These are phyloP conservation scores for Osmanthus fragrans DNA, from an alignment of 257 asterid genomes.

Conservation along the genomic window DNA sequence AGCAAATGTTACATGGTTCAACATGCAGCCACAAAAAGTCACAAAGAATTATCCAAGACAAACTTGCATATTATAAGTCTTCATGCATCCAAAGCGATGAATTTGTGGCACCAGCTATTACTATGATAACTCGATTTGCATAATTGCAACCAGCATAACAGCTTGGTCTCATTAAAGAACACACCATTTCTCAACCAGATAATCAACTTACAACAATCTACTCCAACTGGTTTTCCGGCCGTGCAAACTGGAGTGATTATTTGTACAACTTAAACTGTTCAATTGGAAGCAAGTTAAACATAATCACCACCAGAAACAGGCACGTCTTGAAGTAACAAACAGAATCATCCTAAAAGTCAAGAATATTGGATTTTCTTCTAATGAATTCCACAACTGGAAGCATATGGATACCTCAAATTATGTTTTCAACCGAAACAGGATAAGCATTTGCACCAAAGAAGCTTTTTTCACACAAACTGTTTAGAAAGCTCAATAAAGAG, in stretches of 20 bases:
- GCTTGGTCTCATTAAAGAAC: conserved; percentile 18
- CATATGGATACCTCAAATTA: conserved; percentile 11
- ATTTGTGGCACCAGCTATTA: conserved; percentile 1
- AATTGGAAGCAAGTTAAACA: neutral
- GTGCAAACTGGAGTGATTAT: neutral
- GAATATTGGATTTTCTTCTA: neutral
- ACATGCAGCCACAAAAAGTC: conserved; percentile 15
- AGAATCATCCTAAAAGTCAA: neutral
- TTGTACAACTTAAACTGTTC: neutral
- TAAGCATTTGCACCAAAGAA: neutral
- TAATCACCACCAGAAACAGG: neutral
- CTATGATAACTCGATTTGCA: neutral
- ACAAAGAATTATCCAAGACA: conserved; percentile 16
- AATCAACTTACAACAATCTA: neutral
- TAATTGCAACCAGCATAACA: neutral
- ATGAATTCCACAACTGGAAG: neutral
- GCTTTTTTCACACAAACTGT: neutral
- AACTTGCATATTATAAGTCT: conserved; percentile 21
- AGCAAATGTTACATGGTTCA: conserved; percentile 15
- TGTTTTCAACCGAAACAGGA: neutral
- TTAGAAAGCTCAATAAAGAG: conserved; percentile 3
- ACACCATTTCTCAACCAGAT: neutral
- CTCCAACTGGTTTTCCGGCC: neutral
- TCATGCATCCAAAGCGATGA: conserved; percentile 13
- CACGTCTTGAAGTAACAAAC: neutral